Evolutionary conservation across 768 basidiomycete genomes (phyloP).

Genomic region (Hemileccinum rubropunctum): DNA sequence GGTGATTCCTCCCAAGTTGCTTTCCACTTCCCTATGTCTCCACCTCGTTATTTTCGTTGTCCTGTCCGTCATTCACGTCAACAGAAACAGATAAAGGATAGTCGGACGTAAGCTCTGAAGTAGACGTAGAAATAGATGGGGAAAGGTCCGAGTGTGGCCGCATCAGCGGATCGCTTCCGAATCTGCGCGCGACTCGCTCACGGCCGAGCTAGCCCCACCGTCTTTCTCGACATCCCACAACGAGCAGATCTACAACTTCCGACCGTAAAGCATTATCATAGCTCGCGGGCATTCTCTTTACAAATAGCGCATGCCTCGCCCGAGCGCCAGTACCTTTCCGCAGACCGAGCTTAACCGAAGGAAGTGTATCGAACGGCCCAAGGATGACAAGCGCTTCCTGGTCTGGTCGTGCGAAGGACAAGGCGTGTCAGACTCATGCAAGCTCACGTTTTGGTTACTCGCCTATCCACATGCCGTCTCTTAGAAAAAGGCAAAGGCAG

Average conservation of each 20-base stretch:
- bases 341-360: slow-evolving; percentile 66
- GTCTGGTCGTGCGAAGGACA: slow-evolving; percentile 64
- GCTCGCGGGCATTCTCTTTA: slow-evolving; percentile 58
- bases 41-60: neutral
- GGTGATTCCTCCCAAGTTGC: neutral
- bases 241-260: slow-evolving; percentile 60
- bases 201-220: slow-evolving; percentile 56
- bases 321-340: slow-evolving; percentile 61
- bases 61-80: neutral
- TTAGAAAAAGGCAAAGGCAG: slow-evolving; percentile 49
- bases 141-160: too few species aligned
- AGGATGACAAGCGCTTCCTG: slow-evolving; percentile 69
- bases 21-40: neutral
- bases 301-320: slow-evolving; percentile 60
- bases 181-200: slow-evolving; percentile 62
- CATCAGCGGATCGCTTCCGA: too few species aligned
- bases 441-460: too few species aligned
- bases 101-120: neutral
- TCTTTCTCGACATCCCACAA: neutral
- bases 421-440: slow-evolving; percentile 34
- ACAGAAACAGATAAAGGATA: neutral
- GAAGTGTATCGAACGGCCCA: slow-evolving; percentile 62
- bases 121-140: neutral
- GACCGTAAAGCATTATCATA: slow-evolving; percentile 64
- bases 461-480: neutral